A percentile compares a stretch with the other conserved stretches of the same genome.
phyloP scores from a whole-genome alignment of 768 basidiomycete species.

The Boletus rubescentipes region DNA sequence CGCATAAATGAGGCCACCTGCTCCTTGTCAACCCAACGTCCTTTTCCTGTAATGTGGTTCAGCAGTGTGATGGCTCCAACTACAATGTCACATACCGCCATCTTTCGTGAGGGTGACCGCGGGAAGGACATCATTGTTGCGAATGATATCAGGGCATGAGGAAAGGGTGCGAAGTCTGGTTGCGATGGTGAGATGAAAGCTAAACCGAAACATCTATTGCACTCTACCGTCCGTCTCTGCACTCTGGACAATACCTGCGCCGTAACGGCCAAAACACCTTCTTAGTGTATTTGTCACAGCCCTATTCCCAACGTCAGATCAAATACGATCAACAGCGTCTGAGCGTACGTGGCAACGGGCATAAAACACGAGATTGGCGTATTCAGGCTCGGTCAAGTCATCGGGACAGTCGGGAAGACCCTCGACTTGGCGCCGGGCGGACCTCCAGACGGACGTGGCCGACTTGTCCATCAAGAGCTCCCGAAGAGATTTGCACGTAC shows the following conservation, averaged over 20 bases:
- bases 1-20: background rate
- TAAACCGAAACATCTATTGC: background rate
- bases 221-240: slow-evolving; percentile 1
- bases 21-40: background rate
- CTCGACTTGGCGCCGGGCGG: slow-evolving; percentile 29
- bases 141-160: background rate
- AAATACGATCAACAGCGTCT: background rate
- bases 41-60: background rate
- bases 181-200: background rate
- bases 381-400: slow-evolving; percentile 38
- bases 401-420: slow-evolving; percentile 33
- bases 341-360: slow-evolving; percentile 21
- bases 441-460: slow-evolving; percentile 29
- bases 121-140: background rate
- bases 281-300: slow-evolving; percentile 5
- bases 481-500: slow-evolving; percentile 5
- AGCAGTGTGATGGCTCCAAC: background rate
- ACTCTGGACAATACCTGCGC: slow-evolving; percentile 7
- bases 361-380: slow-evolving; percentile 40
- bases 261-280: slow-evolving; percentile 10
- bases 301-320: background rate
- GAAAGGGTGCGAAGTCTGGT: background rate
- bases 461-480: slow-evolving; percentile 31
- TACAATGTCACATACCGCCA: background rate
- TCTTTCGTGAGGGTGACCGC: background rate